These are phyloP conservation scores for Carex sylvatica DNA, from an alignment of 202 grass and related monocot genomes.

Conservation along the genomic window DNA sequence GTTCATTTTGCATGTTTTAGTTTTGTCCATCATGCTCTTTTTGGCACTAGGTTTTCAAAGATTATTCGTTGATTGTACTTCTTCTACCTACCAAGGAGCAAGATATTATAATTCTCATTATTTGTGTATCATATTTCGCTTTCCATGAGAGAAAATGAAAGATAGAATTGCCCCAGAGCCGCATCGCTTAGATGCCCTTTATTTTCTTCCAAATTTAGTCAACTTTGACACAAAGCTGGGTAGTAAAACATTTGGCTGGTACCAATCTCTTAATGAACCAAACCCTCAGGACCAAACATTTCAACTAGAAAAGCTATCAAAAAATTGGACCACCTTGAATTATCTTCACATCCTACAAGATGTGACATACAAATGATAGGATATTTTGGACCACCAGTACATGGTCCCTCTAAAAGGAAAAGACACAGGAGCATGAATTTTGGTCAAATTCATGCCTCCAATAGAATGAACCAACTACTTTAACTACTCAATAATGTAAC, in stretches of 20 bases:
- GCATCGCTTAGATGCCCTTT: not conserved
- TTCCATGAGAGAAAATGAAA: not conserved
- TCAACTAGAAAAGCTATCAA: not conserved
- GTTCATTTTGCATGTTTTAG: not conserved
- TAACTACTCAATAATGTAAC: not conserved
- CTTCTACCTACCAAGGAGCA: not conserved
- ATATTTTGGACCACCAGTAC: slow-evolving; percentile 17
- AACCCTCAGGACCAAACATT: not conserved
- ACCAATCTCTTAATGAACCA: slow-evolving; percentile 16
- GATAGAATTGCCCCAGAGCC: not conserved
- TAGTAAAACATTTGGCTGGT: not conserved
- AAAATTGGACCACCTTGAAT: slow-evolving; percentile 5
- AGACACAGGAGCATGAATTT: not conserved
- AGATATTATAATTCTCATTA: not conserved
- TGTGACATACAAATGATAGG: slow-evolving; percentile 3
- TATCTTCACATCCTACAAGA: not conserved
- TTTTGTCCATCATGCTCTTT: not conserved
- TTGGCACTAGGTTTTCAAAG: not conserved
- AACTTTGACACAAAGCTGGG: not conserved
- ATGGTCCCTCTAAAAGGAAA: slow-evolving; percentile 8
- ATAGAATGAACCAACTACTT: not conserved
- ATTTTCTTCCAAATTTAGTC: slow-evolving; percentile 4
- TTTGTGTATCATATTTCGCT: not conserved
- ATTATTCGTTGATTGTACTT: not conserved
- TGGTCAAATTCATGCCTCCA: not conserved